phyloP scores from a whole-genome alignment of 1,139 yeast species.

The Arxiozyma bovina region DNA sequence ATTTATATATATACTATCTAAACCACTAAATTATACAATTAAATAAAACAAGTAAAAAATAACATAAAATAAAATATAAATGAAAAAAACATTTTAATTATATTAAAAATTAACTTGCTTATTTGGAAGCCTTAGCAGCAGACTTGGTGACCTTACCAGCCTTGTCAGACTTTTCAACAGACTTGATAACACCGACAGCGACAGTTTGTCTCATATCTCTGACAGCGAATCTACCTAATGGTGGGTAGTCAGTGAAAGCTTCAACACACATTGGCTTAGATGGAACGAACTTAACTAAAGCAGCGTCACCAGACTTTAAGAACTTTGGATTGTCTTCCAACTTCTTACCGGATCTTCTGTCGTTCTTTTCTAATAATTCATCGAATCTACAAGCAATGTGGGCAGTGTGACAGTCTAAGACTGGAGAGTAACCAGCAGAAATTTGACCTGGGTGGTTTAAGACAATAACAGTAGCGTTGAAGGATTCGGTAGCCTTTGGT shows the following conservation, averaged over 20 bases:
- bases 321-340: conserved; percentile 76
- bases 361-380: conserved; percentile 76
- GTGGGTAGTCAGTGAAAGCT: conserved; percentile 96
- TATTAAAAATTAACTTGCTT: conserved; percentile 30
- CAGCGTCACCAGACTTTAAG: conserved; percentile 91
- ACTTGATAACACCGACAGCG: conserved; percentile 99
- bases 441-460: conserved; percentile 93
- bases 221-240: conserved; percentile 98
- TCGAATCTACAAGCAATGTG: conserved; percentile 91
- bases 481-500: conserved; percentile 73
- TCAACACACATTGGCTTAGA: conserved; percentile 97
- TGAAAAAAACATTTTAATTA: neutral
- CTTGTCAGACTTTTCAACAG: conserved; percentile 86
- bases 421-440: conserved; percentile 90
- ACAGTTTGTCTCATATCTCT: conserved; percentile 99
- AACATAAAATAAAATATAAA: neutral
- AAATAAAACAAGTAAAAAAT: neutral
- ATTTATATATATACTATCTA: neutral
- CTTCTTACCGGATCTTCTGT: conserved; percentile 89
- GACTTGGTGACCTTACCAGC: conserved; percentile 99
- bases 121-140: conserved; percentile 96
- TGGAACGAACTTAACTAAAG: conserved; percentile 84
- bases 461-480: conserved; percentile 85
- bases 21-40: neutral
- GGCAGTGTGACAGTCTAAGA: conserved; percentile 79